Percentiles rank a stretch among this genome's conserved stretches.
Conservation (phyloP, 1,284 basidiomycete species). For the Schizophyllum commune region DNA sequence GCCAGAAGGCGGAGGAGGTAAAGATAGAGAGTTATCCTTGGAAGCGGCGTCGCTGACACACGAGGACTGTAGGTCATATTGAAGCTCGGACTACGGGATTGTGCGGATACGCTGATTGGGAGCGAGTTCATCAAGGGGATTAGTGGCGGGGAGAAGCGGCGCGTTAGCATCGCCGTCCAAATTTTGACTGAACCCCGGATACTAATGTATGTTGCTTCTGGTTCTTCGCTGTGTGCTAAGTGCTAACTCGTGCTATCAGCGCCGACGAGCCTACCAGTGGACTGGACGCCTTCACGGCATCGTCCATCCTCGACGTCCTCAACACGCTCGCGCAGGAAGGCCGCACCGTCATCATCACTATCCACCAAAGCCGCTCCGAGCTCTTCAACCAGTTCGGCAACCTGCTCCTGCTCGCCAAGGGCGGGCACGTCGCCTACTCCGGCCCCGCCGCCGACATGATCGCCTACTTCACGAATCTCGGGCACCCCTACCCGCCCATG, state of each 20-base stretch:
- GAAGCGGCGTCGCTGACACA: not conserved
- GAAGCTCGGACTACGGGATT: constrained; percentile 38
- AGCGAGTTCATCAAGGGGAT: constrained; percentile 42
- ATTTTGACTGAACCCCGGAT: constrained; percentile 19
- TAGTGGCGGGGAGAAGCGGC: constrained; percentile 43
- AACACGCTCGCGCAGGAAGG: constrained; percentile 39
- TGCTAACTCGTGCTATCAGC: constrained; percentile 6
- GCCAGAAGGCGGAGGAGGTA: constrained; percentile 38
- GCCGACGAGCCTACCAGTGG: constrained; percentile 36
- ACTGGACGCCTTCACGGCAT: constrained; percentile 41
- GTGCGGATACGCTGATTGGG: constrained; percentile 44
- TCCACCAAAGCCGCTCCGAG: constrained; percentile 46
- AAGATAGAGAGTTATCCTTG: constrained; percentile 14
- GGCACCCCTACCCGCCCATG: constrained; percentile 6
- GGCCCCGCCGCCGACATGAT: constrained; percentile 8
- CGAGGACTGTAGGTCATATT: constrained; percentile 20
- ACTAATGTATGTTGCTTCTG: constrained; percentile 11
- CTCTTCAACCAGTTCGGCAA: constrained; percentile 39
- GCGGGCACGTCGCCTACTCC: constrained; percentile 23
- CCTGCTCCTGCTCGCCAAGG: constrained; percentile 40
- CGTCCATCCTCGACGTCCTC: constrained; percentile 31
- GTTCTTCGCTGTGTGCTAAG: not conserved
- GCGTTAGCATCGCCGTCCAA: constrained; percentile 43
- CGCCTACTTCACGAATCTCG: constrained; percentile 4
- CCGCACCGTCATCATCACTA: constrained; percentile 42